Evolutionary conservation across 2,329 filamentous ascomycete genomes (phyloP), one percentile per base, ranked within the genome.

Genomic region (Chlorencoelia australis): DNA sequence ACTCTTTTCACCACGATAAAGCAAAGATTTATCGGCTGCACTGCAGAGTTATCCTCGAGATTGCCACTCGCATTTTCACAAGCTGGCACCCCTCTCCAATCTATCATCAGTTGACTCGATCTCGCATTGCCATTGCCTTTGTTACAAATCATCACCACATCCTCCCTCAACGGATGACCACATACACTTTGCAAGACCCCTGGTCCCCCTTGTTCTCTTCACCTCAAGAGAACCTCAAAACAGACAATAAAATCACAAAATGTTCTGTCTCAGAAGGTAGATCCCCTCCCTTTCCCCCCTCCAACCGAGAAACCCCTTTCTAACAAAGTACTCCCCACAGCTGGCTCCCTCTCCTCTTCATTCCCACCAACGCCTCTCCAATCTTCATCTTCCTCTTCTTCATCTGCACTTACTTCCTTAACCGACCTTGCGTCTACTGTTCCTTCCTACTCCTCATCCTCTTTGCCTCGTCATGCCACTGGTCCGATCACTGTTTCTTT

Each of bases 391-490:
- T 89, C 64, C 74, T 86, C 63, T 86, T 91, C 69, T 81, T 98
- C 66, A 71, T 86, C 47, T 86, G 88, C 60, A 94, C 88, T 47
- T 96, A 94, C 69, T 84, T 94, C 63, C 79, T 98, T 53, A 94
- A 95, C 65, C 80, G 89, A 37, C 91, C 91, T 36, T 98, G 91
- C 67, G 81, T 94, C 51, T 98, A 98, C 71, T 98, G 91, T 73
- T 94, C 87, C 43, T 79, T 95, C 44, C 81, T 98, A 36, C 84
- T 98, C 32, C 73, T 94, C 47, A 87, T 96, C 51, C 85, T 98
- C 50, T 94, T 95, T 67, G 73, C 88, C 48, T 93, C 87, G 17
- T 87, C 82, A 17, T 91, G 84, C 61, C 81, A 88, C 70, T 91
- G 84, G 84, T 83, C 81, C 48, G 82, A 88, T 58, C 77, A 79